Base-by-base conservation (phyloP, 495 filamentous ascomycete genomes). In the Geopyxis carbonaria region DNA sequence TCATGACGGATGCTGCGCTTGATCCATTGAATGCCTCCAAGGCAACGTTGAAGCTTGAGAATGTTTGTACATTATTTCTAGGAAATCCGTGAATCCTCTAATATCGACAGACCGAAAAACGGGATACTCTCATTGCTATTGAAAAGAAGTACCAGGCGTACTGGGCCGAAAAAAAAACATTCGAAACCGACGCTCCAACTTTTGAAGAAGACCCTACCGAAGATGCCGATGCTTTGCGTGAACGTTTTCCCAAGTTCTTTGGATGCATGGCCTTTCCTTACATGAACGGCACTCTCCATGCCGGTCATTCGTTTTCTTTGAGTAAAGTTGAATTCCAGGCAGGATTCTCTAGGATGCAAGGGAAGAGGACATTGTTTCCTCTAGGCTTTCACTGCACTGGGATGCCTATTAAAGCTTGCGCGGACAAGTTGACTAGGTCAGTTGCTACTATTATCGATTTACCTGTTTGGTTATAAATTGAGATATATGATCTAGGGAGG, bases 321-420 rank as follows among this genome's bases (percentile, higher is more conserved):
- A 75, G 67, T 54, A 95, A 95, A 59, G 73, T 92, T 45, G 87
- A 97, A 59, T 97, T 93, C 58, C 72, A 75, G 45, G 70, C 75
- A 27, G 81, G 86, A 24, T 79, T 76, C 46, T 75, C 77, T 27
- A 65, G 87, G 25, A 91, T 94, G 85, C 72, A 89, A 59, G 89
- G 89, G 45, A 82, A 82, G 63, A 66, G 78, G 31, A 67, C 73
- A 42, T 65, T 95, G 31, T 94, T 87, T 59, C 89, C 89, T 38
- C 72, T 81, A 34, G 91, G 89, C 10, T 95, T 80, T 61, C 89
- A 97, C 63, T 91, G 83, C 61, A 94, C 91, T 0, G 89, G 89
- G 55, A 87, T 97, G 74, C 85, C 89, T 3, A 95, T 97, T 63
- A 94, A 93, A 59, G 85, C 89, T 3, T 92, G 80, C 54, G 87